Percentiles rank a stretch among this genome's conserved stretches.
Conservation (phyloP, 176 grass and related monocot genomes). For the Aegilops speltoides region DNA sequence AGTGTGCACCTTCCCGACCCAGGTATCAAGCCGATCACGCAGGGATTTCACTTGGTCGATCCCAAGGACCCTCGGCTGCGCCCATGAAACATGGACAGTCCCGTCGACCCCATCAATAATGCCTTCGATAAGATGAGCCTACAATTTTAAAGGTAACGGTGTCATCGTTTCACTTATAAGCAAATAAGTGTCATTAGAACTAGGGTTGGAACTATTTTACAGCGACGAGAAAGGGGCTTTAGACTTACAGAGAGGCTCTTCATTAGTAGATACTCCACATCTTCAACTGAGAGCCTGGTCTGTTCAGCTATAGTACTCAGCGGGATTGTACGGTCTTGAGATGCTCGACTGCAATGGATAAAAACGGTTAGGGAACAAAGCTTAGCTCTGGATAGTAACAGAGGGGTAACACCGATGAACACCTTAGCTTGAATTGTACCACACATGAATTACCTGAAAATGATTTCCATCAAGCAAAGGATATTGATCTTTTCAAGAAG, state of each 20-base stretch:
- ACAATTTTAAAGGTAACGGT: not conserved
- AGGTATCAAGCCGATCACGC: slow-evolving; percentile 58
- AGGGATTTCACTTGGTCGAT: slow-evolving; percentile 75
- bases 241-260: slow-evolving; percentile 83
- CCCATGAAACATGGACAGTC: slow-evolving; percentile 68
- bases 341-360: slow-evolving; percentile 50
- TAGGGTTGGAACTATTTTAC: not conserved
- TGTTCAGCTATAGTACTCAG: slow-evolving; percentile 56
- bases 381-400: not conserved
- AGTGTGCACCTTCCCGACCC: slow-evolving; percentile 69
- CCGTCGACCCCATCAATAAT: slow-evolving; percentile 82
- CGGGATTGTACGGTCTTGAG: slow-evolving; percentile 79
- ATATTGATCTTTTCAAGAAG: slow-evolving; percentile 92
- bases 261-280: slow-evolving; percentile 90
- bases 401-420: not conserved
- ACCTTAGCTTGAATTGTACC: not conserved
- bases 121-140: slow-evolving; percentile 92
- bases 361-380: slow-evolving; percentile 25
- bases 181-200: too few species aligned
- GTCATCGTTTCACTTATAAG: not conserved
- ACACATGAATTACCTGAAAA: slow-evolving; percentile 59
- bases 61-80: slow-evolving; percentile 77
- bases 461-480: slow-evolving; percentile 97
- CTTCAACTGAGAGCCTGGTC: slow-evolving; percentile 67
- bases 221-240: not conserved